Percentiles rank a stretch among this genome's conserved stretches.
These are phyloP conservation scores for Colletotrichum limetticola DNA, from an alignment of 2,329 filamentous ascomycete species.

Conservation along the genomic window DNA sequence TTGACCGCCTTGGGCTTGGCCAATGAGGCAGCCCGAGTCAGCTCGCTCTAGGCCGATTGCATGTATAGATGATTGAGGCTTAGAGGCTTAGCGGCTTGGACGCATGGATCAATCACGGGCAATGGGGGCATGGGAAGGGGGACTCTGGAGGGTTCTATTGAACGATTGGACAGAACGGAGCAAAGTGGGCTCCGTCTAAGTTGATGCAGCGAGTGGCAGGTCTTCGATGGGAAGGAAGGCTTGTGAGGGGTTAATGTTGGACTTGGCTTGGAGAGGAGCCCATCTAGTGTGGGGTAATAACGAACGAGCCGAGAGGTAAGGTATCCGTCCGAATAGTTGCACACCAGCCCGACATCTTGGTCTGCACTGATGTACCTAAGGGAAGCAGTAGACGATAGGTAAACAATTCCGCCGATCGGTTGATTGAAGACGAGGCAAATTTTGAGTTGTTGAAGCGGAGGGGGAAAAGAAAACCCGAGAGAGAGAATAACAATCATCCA, in stretches of 20 bases:
- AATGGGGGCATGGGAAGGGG: not conserved
- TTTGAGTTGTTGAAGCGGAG: too few relatives aligned
- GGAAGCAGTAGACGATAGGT: too few relatives aligned
- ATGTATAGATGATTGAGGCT: conserved; percentile 31
- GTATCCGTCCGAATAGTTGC: not conserved
- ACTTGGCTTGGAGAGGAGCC: not conserved
- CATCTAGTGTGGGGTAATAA: not conserved
- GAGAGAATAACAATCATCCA: too few relatives aligned
- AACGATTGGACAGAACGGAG: conserved; percentile 7
- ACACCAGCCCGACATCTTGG: not conserved
- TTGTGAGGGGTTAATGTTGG: not conserved
- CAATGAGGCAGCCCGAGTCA: not conserved
- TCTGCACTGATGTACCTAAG: not conserved
- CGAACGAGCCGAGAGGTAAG: not conserved
- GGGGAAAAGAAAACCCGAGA: too few relatives aligned
- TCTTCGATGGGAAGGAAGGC: not conserved
- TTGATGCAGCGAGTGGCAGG: not conserved
- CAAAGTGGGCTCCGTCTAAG: not conserved
- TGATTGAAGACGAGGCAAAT: too few relatives aligned
- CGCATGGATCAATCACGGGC: conserved; percentile 20
- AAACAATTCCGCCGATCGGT: too few relatives aligned
- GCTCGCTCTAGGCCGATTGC: conserved; percentile 10
- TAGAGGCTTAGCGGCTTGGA: conserved; percentile 31
- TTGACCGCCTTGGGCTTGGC: not conserved
- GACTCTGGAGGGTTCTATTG: not conserved